Base-by-base conservation (phyloP, 108 stramenopile genomes). In the Stephanodiscus minutulus region DNA sequence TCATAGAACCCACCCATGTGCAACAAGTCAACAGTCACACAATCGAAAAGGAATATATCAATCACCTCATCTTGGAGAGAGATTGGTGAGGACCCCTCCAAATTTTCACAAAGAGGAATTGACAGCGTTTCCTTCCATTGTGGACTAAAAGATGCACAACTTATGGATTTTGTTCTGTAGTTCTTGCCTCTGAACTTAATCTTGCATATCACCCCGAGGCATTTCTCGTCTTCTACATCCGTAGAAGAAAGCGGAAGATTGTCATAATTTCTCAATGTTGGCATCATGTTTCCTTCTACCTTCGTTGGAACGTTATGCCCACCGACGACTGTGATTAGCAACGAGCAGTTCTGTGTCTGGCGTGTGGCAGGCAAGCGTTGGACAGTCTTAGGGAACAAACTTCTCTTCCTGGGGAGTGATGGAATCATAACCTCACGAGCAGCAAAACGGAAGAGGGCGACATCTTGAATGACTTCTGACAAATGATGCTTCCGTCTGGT, bases 121-220 rank as follows among this genome's bases (percentile, higher is more conserved):
- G 56, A 43, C 3, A 92, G 20, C 10, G 86, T 85, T 48, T 90
- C 79, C 47, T 88, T 90, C 88, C 88, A 89, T 33, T 81, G 57
- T 3, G 91, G 88, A 20, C 15, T 74, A 7, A 71, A 54, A 0
- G 64, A 36, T 63, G 61, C 36, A 50, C 46, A 24, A 53, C 52
- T 39, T 22, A 33, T 31, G n/a, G 9, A 50, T 31, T 54, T 47
- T 72, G 43, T 64, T 44, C 29, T n/a, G 36, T 60, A 60, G 18
- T 8, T 28, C 39, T 60, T 60, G 17, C 59, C 59, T 60, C 59
- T 60, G 29, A 37, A 60, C 35, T 35, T 18, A 39, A 60, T 60
- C 59, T 60, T 60, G 59, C 36, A 36, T 36, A 60, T 18, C 0
- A 41, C 59, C 4, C 59, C 59, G n/a, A 39, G n/a, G 5, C 35